Conservation (phyloP, 768 basidiomycete genomes). For the Sistotremastrum suecicum region DNA sequence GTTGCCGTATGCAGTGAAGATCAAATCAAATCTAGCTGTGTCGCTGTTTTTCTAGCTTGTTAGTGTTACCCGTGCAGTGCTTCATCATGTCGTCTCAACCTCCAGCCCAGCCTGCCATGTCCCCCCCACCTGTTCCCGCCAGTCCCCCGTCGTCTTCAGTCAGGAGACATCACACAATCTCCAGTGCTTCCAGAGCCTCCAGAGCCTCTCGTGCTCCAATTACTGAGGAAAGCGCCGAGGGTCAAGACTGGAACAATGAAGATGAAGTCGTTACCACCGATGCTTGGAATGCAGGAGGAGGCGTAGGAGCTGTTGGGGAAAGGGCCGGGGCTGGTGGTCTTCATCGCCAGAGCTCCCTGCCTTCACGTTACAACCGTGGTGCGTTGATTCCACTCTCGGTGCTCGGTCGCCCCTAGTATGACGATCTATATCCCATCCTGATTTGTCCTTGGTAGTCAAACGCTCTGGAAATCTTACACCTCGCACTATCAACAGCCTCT, state of each 20-base stretch:
- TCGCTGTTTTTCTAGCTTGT: too few relatives aligned
- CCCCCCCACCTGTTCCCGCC: conserved; percentile 27
- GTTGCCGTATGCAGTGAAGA: too few relatives aligned
- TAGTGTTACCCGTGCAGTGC: too few relatives aligned
- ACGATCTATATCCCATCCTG: background rate
- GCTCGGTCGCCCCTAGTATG: background rate
- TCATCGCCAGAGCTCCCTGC: conserved; percentile 70
- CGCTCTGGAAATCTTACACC: conserved; percentile 51
- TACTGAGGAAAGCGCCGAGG: conserved; percentile 50
- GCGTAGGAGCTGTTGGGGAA: conserved; percentile 73
- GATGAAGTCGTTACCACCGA: conserved; percentile 70
- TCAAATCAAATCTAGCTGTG: too few relatives aligned
- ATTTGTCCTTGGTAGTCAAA: conserved; percentile 20
- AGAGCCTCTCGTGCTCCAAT: conserved; percentile 51
- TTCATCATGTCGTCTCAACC: conserved; percentile 22
- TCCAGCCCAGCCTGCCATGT: conserved; percentile 14
- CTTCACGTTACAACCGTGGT: conserved; percentile 71
- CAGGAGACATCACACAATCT: conserved; percentile 76
- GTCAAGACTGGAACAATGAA: conserved; percentile 43
- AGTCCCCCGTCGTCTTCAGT: conserved; percentile 32
- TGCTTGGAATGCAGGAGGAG: conserved; percentile 44
- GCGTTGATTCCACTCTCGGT: conserved; percentile 10
- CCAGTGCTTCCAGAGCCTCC: conserved; percentile 53
- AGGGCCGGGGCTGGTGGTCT: conserved; percentile 40
- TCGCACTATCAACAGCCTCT: conserved; percentile 66